Evolutionary conservation across 192 early-diverging fungal species (phyloP).

Genomic region (Jimgerdemannia lactiflua): DNA sequence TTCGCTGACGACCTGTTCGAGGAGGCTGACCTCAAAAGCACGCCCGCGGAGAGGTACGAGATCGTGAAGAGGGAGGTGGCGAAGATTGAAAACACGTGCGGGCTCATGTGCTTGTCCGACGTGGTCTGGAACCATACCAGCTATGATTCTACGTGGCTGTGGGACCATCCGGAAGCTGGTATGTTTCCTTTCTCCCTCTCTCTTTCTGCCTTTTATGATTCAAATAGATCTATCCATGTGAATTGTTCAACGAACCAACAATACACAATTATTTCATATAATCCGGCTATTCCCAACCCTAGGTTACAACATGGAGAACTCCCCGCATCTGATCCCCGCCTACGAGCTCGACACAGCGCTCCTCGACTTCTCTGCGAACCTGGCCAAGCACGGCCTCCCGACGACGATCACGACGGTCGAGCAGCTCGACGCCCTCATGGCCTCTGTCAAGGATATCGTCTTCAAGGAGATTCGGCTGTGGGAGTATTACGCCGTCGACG

Average conservation of each 20-base stretch:
- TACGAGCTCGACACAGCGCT: constrained; percentile 94
- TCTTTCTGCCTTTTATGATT: too few relatives aligned
- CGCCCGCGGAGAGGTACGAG: constrained; percentile 59
- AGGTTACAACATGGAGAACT: constrained; percentile 94
- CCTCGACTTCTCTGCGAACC: constrained; percentile 59
- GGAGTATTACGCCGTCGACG: constrained; percentile 87
- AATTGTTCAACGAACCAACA: too few relatives aligned
- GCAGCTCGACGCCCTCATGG: constrained; percentile 67
- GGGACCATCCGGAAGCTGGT: constrained; percentile 95
- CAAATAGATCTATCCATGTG: too few relatives aligned
- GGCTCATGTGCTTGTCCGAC: constrained; percentile 82
- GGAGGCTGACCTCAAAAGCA: constrained; percentile 32
- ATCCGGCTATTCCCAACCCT: neutral
- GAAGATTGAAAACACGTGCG: constrained; percentile 60
- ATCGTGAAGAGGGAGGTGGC: constrained; percentile 51
- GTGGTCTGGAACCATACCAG: constrained; percentile 99
- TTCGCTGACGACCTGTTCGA: constrained; percentile 88
- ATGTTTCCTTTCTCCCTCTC: neutral
- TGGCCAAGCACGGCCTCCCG: constrained; percentile 48
- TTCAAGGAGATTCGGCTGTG: constrained; percentile 70
- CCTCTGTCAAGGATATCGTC: constrained; percentile 47
- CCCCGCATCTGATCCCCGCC: constrained; percentile 89
- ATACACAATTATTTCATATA: too few relatives aligned
- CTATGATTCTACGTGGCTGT: constrained; percentile 88
- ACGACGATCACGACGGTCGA: constrained; percentile 57